Evolutionary conservation across 139 green algal species (phyloP), one percentile per base, ranked within the genome.

Genomic region (Chlorella vulgaris): DNA sequence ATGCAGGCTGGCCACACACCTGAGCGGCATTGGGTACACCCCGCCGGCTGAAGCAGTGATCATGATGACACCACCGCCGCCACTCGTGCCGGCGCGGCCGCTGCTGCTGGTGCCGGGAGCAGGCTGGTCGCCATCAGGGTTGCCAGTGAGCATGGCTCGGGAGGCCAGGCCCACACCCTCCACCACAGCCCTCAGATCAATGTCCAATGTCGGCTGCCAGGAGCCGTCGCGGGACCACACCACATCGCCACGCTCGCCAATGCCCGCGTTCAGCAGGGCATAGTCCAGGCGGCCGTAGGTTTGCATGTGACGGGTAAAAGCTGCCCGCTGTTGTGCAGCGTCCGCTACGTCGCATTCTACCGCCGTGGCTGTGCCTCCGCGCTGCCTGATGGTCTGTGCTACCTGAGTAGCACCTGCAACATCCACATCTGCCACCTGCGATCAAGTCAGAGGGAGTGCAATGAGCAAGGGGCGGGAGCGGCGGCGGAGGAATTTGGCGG

Each of bases 1-100:
- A 38, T n/a, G n/a, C n/a, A n/a, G n/a, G n/a, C n/a, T n/a, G n/a
- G n/a, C n/a, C n/a, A n/a, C n/a, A n/a, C 42, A 78, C 70, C 70
- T 78, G 31, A 82, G 76, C 2, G 91, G 86, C 88, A 95, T 92
- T n/a, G 92, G 90, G 74, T 91, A 97, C 5, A 96, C 29, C 4
- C 88, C 93, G 35, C 87, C 93, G 19, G 93, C 93, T 29, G 87
- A 93, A 1, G 93, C 91, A 1, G 92, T 83, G 1, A 86, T 36
- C 39, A 97, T 73, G 80, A 97, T 94, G 31, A 83, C 62, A 4
- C 74, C 77, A n/a, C 43, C n/a, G 7, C 15, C n/a, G 39, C 66
- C 38, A 15, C 66, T 53, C 18, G 21, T 35, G 26, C 38, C 40
- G 38, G 28, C n/a, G 43, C 10, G 6, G 3, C 74, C n/a, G 74